These are phyloP conservation scores for Sequoiadendron giganteum DNA, from an alignment of 75 land plant genomes.

Conservation along the genomic window DNA sequence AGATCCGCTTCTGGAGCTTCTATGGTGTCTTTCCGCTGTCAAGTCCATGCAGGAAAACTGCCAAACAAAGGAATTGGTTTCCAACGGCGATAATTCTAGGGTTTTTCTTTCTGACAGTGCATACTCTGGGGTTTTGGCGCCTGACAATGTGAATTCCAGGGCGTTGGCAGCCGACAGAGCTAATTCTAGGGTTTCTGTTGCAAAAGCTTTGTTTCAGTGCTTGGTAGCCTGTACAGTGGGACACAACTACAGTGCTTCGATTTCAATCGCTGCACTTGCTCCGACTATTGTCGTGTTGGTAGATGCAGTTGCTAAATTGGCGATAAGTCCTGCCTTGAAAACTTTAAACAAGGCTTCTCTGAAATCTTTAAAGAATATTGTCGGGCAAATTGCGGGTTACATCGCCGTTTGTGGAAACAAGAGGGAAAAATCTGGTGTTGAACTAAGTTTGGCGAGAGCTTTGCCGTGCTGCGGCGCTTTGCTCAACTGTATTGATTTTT, in stretches of 20 bases:
- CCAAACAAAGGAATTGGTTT: neutral
- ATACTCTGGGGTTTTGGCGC: neutral
- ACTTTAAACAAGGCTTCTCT: neutral
- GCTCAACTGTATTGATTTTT: neutral
- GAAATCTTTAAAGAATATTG: neutral
- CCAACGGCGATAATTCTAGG: neutral
- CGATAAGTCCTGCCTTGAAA: neutral
- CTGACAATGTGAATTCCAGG: neutral
- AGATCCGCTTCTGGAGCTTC: neutral
- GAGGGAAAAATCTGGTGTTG: neutral
- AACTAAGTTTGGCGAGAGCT: neutral
- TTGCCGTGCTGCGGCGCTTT: constrained; percentile 5
- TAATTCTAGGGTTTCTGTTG: neutral
- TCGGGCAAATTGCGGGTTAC: neutral
- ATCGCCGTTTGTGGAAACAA: neutral
- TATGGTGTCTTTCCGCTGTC: constrained; percentile 1
- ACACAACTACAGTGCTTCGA: neutral
- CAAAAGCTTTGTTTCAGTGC: neutral
- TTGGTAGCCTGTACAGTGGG: neutral
- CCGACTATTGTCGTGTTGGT: neutral
- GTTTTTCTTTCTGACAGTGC: neutral
- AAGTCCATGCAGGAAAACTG: neutral
- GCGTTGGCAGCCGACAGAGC: neutral
- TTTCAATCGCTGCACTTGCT: neutral
- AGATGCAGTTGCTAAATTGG: neutral